Percentiles rank a stretch among this genome's conserved stretches.
phyloP scores from a whole-genome alignment of 352 stramenopile species.

The Phytophthora ramorum region DNA sequence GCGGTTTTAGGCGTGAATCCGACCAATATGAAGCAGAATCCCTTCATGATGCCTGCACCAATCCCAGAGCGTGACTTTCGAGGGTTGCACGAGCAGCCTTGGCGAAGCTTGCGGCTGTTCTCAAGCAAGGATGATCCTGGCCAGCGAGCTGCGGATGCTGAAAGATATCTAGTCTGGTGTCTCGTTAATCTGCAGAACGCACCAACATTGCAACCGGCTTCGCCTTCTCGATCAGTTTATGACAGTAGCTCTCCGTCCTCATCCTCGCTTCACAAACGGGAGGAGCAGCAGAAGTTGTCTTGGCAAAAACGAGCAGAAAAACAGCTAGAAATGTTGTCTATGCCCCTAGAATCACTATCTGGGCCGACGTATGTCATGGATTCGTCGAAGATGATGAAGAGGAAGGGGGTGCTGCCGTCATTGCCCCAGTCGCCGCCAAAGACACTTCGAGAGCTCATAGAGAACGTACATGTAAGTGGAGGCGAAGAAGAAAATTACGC shows the following conservation, averaged over 20 bases:
- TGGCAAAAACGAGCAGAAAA: slow-evolving; percentile 77
- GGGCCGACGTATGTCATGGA: slow-evolving; percentile 71
- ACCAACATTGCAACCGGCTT: background rate
- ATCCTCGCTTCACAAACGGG: slow-evolving; percentile 21
- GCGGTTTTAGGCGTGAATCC: slow-evolving; percentile 64
- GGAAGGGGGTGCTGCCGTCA: slow-evolving; percentile 67
- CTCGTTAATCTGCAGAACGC: slow-evolving; percentile 49
- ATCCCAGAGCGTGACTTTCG: slow-evolving; percentile 68
- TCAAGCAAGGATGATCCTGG: slow-evolving; percentile 30
- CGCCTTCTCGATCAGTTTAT: slow-evolving; percentile 4
- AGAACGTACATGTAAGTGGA: slow-evolving; percentile 47
- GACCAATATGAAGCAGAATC: slow-evolving; percentile 73
- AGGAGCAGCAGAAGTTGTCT: slow-evolving; percentile 33
- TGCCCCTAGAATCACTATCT: slow-evolving; percentile 62
- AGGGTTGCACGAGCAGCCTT: slow-evolving; percentile 34
- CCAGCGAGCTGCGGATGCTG: slow-evolving; percentile 55
- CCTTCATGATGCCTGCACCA: slow-evolving; percentile 85
- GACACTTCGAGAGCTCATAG: slow-evolving; percentile 67
- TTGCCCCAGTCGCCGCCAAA: slow-evolving; percentile 65
- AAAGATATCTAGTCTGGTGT: slow-evolving; percentile 78
- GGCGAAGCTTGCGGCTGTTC: slow-evolving; percentile 33
- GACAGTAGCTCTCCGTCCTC: slow-evolving; percentile 15
- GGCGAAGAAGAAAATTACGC: slow-evolving; percentile 13
- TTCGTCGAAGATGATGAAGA: slow-evolving; percentile 80
- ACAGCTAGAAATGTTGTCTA: slow-evolving; percentile 72